Evolutionary conservation across 495 filamentous ascomycete genomes (phyloP), one percentile per base, ranked within the genome.

Genomic region (Penicillium taxi): DNA sequence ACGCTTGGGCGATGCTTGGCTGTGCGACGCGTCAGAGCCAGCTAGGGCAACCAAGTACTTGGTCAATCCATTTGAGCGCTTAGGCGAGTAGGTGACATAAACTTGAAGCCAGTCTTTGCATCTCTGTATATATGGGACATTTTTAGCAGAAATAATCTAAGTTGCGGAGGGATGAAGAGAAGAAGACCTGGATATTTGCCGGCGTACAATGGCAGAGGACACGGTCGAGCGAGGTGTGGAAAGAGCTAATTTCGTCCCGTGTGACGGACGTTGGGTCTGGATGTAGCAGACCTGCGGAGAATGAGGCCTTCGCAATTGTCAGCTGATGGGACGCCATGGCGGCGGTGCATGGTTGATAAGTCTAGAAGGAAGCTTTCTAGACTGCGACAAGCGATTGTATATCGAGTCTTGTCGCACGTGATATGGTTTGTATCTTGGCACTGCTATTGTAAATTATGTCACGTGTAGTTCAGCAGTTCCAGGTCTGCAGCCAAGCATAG

Each of bases 151-250:
- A n/a, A n/a, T n/a, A n/a, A n/a, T n/a, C n/a, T n/a, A 47, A 30
- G 27, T 24, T 27, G 26, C 15, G 32, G 27, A 24, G 38, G 37
- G 21, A 26, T 60, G 44, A 44, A 27, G 49, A 38, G 34, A 38
- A 43, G 35, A 39, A 89, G 87, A 95, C 88, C 88, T 95, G 88
- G 72, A 95, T 82, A 67, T 94, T 93, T 67, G 68, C 55, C 39
- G 78, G 69, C 47, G 85, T 84, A 75, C 87, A 90, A 64, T 81
- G 77, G 59, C 72, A 67, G 50, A 87, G 59, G 38, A 73, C 74
- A 53, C 72, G 63, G 51, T 83, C 77, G 43, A 95, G 70, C 32
- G 75, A 63, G 39, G 63, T 48, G 57, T 88, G 80, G 50, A 91
- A 85, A 24, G 70, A 54, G 39, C 77, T 64, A 67, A 93, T 83